Conservation (phyloP, 2,329 filamentous ascomycete genomes). For the Botrytis cinerea region DNA sequence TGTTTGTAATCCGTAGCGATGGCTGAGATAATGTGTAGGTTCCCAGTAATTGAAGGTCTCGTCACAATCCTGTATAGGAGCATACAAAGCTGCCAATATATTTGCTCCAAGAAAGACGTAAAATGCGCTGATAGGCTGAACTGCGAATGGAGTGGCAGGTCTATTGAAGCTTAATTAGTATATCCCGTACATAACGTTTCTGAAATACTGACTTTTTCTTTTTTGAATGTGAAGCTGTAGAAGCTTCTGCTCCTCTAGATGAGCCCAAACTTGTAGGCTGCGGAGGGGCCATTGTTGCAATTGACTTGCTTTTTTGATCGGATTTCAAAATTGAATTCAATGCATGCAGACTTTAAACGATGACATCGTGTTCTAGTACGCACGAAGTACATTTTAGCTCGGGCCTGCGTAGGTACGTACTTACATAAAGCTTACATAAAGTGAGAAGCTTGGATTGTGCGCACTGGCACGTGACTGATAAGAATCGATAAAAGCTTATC, state of each 20-base stretch:
- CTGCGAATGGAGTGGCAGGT: constrained; percentile 56
- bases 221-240: constrained; percentile 25
- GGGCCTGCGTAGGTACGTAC: neutral
- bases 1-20: constrained; percentile 91
- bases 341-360: neutral
- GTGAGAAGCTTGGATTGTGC: neutral
- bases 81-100: constrained; percentile 73
- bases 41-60: constrained; percentile 99
- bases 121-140: constrained; percentile 76
- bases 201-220: constrained; percentile 35
- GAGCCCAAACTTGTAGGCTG: neutral
- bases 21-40: constrained; percentile 87
- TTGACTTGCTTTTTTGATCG: neutral
- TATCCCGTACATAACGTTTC: neutral
- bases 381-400: neutral
- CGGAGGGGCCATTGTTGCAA: constrained; percentile 13
- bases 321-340: neutral
- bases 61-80: constrained; percentile 96
- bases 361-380: constrained; percentile 12
- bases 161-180: constrained; percentile 34
- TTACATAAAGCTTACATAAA: constrained; percentile 12
- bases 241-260: constrained; percentile 13
- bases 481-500: neutral
- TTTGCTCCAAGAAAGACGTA: constrained; percentile 77
- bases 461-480: neutral